Percentiles rank a stretch among this genome's conserved stretches.
These are phyloP conservation scores for Salix caprea DNA, from an alignment of 345 rosid species.

Conservation along the genomic window DNA sequence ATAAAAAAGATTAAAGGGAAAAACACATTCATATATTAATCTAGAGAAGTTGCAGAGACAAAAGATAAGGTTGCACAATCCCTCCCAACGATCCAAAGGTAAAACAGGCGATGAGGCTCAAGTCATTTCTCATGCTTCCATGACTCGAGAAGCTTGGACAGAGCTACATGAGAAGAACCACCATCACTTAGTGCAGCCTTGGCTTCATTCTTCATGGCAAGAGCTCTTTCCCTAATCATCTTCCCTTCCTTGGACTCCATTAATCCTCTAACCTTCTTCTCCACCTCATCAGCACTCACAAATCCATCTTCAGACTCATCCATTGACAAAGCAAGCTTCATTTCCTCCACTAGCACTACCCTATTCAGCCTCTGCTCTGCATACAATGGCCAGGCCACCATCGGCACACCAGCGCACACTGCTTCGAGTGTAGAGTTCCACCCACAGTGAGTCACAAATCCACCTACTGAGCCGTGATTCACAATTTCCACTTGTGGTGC, in stretches of 20 bases:
- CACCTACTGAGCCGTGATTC: constrained; percentile 46
- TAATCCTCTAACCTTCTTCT: constrained; percentile 45
- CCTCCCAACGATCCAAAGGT: too few species aligned
- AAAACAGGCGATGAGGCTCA: too few species aligned
- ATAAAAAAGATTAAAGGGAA: too few species aligned
- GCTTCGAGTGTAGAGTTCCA: constrained; percentile 70
- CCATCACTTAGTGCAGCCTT: constrained; percentile 27
- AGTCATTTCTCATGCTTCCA: constrained; percentile 9
- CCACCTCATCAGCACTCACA: constrained; percentile 45
- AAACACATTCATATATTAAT: too few species aligned
- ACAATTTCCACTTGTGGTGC: constrained; percentile 55
- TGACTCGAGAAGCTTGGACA: constrained; percentile 11
- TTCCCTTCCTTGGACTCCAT: constrained; percentile 39
- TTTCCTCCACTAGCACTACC: constrained; percentile 46
- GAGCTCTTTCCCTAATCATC: constrained; percentile 19
- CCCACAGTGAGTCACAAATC: constrained; percentile 69
- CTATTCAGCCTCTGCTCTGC: constrained; percentile 39
- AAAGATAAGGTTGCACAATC: too few species aligned
- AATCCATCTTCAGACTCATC: constrained; percentile 36
- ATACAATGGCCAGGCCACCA: constrained; percentile 55
- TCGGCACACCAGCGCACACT: constrained; percentile 43
- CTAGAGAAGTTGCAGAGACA: too few species aligned
- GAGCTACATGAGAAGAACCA: constrained; percentile 32
- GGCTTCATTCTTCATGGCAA: constrained; percentile 39
- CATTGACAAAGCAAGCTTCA: constrained; percentile 47